Base-by-base conservation (phyloP, 495 filamentous ascomycete genomes). In the Penicillium cataractarum region DNA sequence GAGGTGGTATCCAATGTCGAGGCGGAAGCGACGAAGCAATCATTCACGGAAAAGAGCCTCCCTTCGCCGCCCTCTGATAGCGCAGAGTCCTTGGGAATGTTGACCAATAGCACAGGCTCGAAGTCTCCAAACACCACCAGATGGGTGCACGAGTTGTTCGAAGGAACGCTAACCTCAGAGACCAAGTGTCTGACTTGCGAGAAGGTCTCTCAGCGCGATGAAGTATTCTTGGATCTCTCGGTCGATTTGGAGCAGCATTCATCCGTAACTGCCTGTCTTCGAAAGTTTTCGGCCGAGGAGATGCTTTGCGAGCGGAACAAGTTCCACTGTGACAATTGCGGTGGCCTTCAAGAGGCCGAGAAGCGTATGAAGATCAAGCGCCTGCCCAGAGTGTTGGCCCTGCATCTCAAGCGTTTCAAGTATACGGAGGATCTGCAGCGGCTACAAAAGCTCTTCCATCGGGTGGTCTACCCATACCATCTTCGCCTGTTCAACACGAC, bases 361-460 rank as follows among this genome's bases (percentile, higher is more conserved):
- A 99, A 99, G 80, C 85, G 95, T 15, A 99, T 99, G 95, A 99
- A 99, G 81, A 92, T 99, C 63, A 99, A 99, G 76, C 87, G 92
- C 58, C 78, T 97, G 63, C 95, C 95, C 1, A 92, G 90, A 66
- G 93, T 99, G 40, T 75, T 99, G 58, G 92, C 95, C 9, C 77
- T 99, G 55, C 96, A 99, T 68, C 77, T 99, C 58, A 99, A 99
- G 71, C 83, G 95, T 55, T 99, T 99, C 81, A 98, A 99, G 76
- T 98, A 97, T 68, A 96, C 93, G 19, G 95, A 98, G 68, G 93
- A 97, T 69, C 83, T 95, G 61, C 93, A 92, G 65, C 87, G 93
- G 44, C 79, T 98, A 51, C 94, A 97, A 74, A 99, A 99, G 74
- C 83, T 99, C 21, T 98, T 98, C 74, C 94, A 99, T 74, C 87